phyloP scores from a whole-genome alignment of 106 monocot species.

The Gastrodia elata region DNA sequence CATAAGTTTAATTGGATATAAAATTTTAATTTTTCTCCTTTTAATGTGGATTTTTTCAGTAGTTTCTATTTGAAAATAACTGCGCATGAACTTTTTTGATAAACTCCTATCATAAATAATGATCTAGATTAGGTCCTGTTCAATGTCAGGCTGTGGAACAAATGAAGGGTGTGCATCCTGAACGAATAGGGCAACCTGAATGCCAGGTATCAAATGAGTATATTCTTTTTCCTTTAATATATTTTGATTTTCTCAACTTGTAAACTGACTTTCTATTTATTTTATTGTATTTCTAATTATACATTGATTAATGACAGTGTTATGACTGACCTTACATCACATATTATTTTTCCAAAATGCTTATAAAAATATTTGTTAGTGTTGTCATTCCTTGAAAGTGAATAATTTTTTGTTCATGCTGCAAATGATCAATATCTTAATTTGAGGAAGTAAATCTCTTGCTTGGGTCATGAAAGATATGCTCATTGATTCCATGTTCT shows the following conservation, averaged over 20 bases:
- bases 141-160: slow-evolving; percentile 47
- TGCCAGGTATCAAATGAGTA: slow-evolving; percentile 37
- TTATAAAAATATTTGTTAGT: background rate
- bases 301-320: background rate
- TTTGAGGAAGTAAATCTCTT: too few relatives aligned
- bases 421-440: background rate
- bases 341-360: background rate
- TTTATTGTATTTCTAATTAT: background rate
- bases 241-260: slow-evolving; percentile 2
- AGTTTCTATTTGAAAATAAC: background rate
- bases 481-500: too few relatives aligned
- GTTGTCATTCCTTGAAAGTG: background rate
- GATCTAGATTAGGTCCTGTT: slow-evolving; percentile 21
- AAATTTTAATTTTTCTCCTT: background rate
- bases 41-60: background rate
- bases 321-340: background rate
- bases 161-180: slow-evolving; percentile 51
- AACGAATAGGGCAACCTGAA: slow-evolving; percentile 62
- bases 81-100: background rate
- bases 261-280: background rate
- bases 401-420: background rate
- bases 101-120: background rate
- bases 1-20: background rate
- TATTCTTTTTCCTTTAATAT: slow-evolving; percentile 5
- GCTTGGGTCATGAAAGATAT: too few relatives aligned